phyloP scores from a whole-genome alignment of 75 land plant genomes.

The Sequoia sempervirens region DNA sequence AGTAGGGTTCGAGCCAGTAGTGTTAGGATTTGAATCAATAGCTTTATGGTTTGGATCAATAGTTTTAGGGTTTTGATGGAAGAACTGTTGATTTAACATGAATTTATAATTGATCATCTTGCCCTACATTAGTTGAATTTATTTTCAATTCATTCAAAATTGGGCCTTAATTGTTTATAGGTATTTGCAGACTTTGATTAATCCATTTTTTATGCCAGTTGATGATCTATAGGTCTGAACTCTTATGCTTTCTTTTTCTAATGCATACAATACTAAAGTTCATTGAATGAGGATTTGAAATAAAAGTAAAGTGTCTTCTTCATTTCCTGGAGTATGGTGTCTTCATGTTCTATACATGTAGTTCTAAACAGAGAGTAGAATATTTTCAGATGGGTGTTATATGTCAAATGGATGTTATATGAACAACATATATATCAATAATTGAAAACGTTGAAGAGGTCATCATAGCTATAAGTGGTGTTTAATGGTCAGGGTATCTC shows the following conservation, averaged over 20 bases:
- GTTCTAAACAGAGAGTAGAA: not conserved
- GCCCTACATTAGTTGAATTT: not conserved
- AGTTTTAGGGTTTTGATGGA: too few species aligned
- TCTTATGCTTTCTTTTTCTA: not conserved
- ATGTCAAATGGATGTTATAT: too few species aligned
- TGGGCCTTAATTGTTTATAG: not conserved
- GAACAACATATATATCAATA: not conserved
- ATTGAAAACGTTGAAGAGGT: not conserved
- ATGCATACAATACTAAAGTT: not conserved
- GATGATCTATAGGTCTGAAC: not conserved
- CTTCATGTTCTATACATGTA: not conserved
- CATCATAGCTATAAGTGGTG: not conserved
- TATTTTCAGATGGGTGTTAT: too few species aligned
- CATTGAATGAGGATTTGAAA: not conserved
- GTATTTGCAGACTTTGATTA: not conserved
- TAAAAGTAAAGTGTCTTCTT: not conserved
- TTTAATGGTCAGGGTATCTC: not conserved
- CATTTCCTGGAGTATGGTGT: not conserved
- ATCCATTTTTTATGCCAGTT: not conserved
- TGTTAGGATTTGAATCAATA: too few species aligned
- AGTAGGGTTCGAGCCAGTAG: too few species aligned
- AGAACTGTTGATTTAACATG: too few species aligned
- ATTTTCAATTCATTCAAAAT: not conserved
- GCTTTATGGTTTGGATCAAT: too few species aligned
- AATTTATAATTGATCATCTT: not conserved